Percentiles rank a stretch among this genome's conserved stretches.
Evolutionary conservation across 495 filamentous ascomycete species (phyloP).

Genomic region (Lophiostoma macrostomum): DNA sequence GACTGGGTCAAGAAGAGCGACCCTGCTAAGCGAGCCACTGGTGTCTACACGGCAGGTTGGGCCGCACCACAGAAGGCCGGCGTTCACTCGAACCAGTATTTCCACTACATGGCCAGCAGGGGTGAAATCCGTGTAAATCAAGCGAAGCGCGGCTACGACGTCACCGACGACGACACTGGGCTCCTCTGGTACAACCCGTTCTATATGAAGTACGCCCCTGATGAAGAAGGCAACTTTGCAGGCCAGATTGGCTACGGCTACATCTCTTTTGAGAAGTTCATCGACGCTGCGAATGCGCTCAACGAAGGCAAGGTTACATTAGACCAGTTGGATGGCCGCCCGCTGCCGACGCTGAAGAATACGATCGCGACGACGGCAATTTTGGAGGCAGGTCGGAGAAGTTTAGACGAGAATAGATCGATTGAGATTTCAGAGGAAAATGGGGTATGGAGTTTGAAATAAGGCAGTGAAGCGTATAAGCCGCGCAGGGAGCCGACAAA

Average conservation of each 20-base stretch:
- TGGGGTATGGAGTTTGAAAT: conserved; percentile 69
- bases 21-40: conserved; percentile 67
- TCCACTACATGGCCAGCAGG: conserved; percentile 80
- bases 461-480: conserved; percentile 26
- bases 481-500: too few relatives aligned
- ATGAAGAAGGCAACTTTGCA: conserved; percentile 90
- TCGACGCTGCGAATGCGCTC: conserved; percentile 76
- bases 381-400: conserved; percentile 76
- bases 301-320: conserved; percentile 70
- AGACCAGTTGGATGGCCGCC: conserved; percentile 71
- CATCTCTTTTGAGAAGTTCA: conserved; percentile 92
- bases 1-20: conserved; percentile 77
- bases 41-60: conserved; percentile 94
- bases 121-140: conserved; percentile 90
- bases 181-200: conserved; percentile 90
- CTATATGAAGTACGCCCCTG: conserved; percentile 94
- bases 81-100: conserved; percentile 93
- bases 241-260: conserved; percentile 93
- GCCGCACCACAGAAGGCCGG: conserved; percentile 88
- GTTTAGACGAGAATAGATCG: conserved; percentile 74
- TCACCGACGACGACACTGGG: conserved; percentile 73
- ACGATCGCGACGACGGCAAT: conserved; percentile 91
- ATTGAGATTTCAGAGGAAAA: conserved; percentile 66
- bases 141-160: conserved; percentile 90
- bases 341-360: conserved; percentile 80